Base-by-base conservation (phyloP, 2,329 filamentous ascomycete species). In the Paraconiothyrium brasiliense region DNA sequence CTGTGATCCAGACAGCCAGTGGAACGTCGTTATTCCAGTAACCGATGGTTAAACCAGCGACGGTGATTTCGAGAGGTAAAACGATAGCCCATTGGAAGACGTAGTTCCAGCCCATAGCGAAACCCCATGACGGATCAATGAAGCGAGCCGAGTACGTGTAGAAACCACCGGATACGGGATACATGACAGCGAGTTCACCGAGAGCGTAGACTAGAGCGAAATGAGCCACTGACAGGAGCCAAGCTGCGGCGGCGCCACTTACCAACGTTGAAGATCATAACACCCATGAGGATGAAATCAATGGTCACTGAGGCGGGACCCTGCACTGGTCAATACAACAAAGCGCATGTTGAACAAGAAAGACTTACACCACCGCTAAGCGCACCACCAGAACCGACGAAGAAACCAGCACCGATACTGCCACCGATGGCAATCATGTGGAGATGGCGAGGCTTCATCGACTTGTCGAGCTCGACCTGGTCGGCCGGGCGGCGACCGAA, bases 341-440 rank as follows among this genome's bases (percentile, higher is more conserved):
- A 10, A 55, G 2, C 13, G 6, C 7, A 16, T 11, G 49, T 20
- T 7, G 32, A 35, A 2, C 22, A 9, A 10, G 2, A 1, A 34
- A 20, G 46, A 78, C 81, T 73, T 78, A 82, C 84, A 78, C 86
- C 86, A 60, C 78, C 82, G 64, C 71, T 71, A n/a, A 88, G 77
- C 50, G 86, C 86, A 67, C 78, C 72, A 67, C 86, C 86, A 39
- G 85, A 87, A 68, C 86, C 85, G 71, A 88, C 86, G 74, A 88
- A 88, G 80, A 88, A 87, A 79, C 86, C 86, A 73, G 86, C 86
- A 75, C 86, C 86, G 59, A 88, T 88, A 35, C 85, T 86, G 61
- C 86, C 86, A 71, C 85, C 85, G 46, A 88, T 87, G 70, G 85
- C 84, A 76, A 88, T 88, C 86, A 88, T 87, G 77, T 88, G 84